Evolutionary conservation across 2,329 filamentous ascomycete species (phyloP).

Genomic region (Colletotrichum echinochloae): DNA sequence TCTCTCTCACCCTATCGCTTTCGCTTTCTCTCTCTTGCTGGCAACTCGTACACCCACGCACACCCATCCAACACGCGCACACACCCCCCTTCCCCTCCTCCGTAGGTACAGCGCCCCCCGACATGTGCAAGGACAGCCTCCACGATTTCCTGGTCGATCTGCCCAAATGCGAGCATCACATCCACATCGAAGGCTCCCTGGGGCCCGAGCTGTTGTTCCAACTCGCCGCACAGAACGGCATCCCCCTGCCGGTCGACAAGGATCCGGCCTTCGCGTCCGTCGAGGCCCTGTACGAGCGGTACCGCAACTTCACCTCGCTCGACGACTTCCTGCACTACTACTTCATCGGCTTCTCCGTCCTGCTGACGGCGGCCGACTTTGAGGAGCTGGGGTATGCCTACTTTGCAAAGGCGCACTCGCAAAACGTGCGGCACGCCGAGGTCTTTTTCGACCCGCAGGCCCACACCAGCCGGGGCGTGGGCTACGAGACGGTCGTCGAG

Average conservation of each 20-base stretch:
- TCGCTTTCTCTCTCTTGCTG: too few relatives aligned
- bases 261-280: constrained; percentile 74
- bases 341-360: constrained; percentile 79
- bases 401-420: constrained; percentile 71
- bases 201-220: constrained; percentile 77
- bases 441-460: constrained; percentile 87
- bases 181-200: constrained; percentile 83
- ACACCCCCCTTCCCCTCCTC: neutral
- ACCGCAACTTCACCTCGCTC: constrained; percentile 75
- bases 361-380: constrained; percentile 75
- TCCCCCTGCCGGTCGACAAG: constrained; percentile 65
- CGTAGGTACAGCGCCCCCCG: constrained; percentile 11
- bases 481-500: constrained; percentile 71
- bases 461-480: constrained; percentile 72
- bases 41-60: constrained; percentile 1
- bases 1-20: too few relatives aligned
- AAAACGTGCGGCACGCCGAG: constrained; percentile 79
- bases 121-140: constrained; percentile 66
- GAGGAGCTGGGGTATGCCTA: constrained; percentile 79
- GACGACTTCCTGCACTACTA: constrained; percentile 85
- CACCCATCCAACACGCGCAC: neutral
- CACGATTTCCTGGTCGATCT: constrained; percentile 73
- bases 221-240: constrained; percentile 74
- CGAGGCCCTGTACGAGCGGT: constrained; percentile 70
- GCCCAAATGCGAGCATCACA: constrained; percentile 85